These are phyloP conservation scores for Naumovozyma baii DNA, from an alignment of 805 yeast species.

Conservation along the genomic window DNA sequence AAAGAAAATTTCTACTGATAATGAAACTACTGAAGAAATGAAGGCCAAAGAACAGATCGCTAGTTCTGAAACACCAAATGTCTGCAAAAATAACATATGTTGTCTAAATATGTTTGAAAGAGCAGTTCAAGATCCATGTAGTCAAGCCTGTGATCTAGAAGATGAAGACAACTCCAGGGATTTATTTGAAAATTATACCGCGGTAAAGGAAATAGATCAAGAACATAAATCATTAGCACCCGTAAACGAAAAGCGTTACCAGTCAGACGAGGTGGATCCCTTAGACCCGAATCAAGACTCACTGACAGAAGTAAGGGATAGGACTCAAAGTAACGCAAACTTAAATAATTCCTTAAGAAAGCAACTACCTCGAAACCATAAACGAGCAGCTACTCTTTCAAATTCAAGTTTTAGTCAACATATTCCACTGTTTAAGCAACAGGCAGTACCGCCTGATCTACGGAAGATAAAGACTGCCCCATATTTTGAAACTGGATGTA, in stretches of 20 bases:
- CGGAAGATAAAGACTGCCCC: slow-evolving; percentile 1
- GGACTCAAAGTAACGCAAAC: background rate
- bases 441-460: background rate
- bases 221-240: background rate
- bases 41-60: too few relatives aligned
- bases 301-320: background rate
- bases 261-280: background rate
- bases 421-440: background rate
- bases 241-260: background rate
- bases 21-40: too few relatives aligned
- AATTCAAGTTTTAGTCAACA: background rate
- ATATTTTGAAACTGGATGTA: background rate
- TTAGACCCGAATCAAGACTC: background rate
- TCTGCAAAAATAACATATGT: background rate
- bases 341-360: background rate
- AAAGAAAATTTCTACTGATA: too few relatives aligned
- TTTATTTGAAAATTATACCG: background rate
- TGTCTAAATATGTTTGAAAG: slow-evolving; percentile 21
- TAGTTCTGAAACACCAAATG: background rate
- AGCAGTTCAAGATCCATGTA: slow-evolving; percentile 22
- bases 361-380: background rate
- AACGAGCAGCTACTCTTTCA: background rate
- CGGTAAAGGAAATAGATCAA: background rate
- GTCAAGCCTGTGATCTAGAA: slow-evolving; percentile 20
- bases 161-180: slow-evolving; percentile 4